Evolutionary conservation across 73 alveolate genomes (phyloP), one percentile per base, ranked within the genome.

Genomic region (Tetrahymena malaccensis): DNA sequence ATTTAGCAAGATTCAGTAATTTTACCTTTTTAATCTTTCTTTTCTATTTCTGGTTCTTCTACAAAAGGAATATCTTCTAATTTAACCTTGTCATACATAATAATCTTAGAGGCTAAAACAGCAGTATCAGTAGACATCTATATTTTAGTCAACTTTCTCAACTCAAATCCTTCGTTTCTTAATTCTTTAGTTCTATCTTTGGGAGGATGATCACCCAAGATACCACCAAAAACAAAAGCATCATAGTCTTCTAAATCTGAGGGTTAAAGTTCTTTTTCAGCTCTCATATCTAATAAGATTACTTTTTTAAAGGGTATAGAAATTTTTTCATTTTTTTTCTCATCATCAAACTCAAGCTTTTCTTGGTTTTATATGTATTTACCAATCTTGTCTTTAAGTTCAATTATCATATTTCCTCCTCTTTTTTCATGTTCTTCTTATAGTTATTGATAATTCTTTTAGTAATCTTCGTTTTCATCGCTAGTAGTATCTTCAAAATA

Each of bases 161-260:
- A 70, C 21, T 70, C 89, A 70, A 70, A 70, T 70, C 89, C 89
- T 70, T 70, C 89, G 25, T 95, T 58, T 58, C 98, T 94, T 35
- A 96, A 96, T 40, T 96, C 96, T 55, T 58, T 35, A 35, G 96
- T 96, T 94, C 96, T 96, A 85, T 96, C 98, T 94, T 93, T 19
- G 8, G 98, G 98, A 57, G 98, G 98, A 89, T 96, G 98, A 94
- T 96, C 98, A 35, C 98, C 98, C 37, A 96, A 58, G 5, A 96
- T 96, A 34, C 98, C 98, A 33, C 98, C 98, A 94, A 96, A 96
- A 10, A 96, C 93, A 16, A 94, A 95, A 55, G 95, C 95, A 43
- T 85, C 34, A 37, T 94, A 89, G 40, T 94, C 22, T 21, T 94
- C 94, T 21, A 95, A 35, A 94, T 96, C 97, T 11, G 70, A 93